phyloP scores from a whole-genome alignment of 371 early-diverging fungal genomes.

The Mucor irregularis region DNA sequence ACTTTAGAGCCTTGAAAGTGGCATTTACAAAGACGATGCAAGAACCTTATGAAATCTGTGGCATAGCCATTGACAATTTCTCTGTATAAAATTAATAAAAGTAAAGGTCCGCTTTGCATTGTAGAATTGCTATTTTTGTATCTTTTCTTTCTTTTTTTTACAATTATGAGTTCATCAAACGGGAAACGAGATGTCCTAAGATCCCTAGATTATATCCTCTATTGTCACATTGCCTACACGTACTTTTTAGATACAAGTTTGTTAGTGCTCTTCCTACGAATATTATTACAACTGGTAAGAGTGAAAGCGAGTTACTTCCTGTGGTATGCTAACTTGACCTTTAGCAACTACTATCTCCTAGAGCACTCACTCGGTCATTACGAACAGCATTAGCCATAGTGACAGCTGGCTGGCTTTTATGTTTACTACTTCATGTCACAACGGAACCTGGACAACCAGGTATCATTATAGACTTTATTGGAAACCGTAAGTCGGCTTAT shows the following conservation, averaged over 20 bases:
- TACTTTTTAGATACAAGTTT: constrained; percentile 47
- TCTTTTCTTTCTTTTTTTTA: constrained; percentile 32
- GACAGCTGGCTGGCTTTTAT: constrained; percentile 26
- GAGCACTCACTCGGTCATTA: constrained; percentile 30
- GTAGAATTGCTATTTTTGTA: no score
- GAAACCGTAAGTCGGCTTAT: constrained; percentile 32
- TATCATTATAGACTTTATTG: constrained; percentile 49
- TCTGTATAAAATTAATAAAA: constrained; percentile 18
- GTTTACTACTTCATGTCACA: constrained; percentile 34
- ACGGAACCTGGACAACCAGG: constrained; percentile 44
- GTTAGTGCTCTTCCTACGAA: constrained; percentile 33
- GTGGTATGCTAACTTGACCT: background rate
- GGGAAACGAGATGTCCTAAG: constrained; percentile 45
- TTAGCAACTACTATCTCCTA: constrained; percentile 36
- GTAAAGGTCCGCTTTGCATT: no score
- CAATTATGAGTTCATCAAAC: constrained; percentile 39
- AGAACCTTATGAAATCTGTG: constrained; percentile 43
- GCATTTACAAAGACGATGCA: constrained; percentile 23
- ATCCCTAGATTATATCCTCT: constrained; percentile 43
- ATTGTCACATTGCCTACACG: constrained; percentile 43
- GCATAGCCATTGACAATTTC: constrained; percentile 33
- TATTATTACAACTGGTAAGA: constrained; percentile 42
- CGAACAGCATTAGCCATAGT: constrained; percentile 37
- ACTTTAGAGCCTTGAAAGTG: constrained; percentile 29
- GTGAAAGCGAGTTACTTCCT: background rate